Base-by-base conservation (phyloP, 176 grass and related monocot species). In the Oropetium thomaeum region DNA sequence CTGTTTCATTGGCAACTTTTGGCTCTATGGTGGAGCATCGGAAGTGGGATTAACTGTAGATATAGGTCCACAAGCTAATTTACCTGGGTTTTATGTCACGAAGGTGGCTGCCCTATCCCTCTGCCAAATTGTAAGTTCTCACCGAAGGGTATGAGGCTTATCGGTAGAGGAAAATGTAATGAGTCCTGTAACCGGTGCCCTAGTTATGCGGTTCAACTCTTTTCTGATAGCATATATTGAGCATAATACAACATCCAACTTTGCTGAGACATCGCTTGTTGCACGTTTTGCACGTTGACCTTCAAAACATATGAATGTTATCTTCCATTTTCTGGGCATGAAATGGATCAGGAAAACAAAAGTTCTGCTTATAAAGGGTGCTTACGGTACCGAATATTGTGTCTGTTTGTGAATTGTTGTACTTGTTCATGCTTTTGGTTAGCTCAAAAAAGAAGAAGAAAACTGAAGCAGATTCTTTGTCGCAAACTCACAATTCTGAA, bases 61-160 rank as follows among this genome's bases (percentile, higher is more conserved):
- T 85, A 90, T 71, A 85, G 79, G 70, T 75, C 45, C 65, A 82
- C 67, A 74, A 71, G 76, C 67, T 72, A 82, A 62, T 75, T 73
- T 75, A 54, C 74, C 15, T n/a, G 84, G 87, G 71, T 5, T 66
- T 69, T 55, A 73, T 61, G 84, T 76, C 79, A 84, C 87, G 57
- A 93, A 93, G 91, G 91, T 90, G 87, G 78, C 84, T 80, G 65
- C 79, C 84, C 75, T 65, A 72, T 10, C 22, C 78, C 70, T 67
- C 72, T 87, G 54, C 39, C 23, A 84, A 79, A 47, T 59, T 66
- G 37, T 55, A 93, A 77, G 84, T 64, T 75, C 87, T 93, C 74
- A 32, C 87, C 84, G 30, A 89, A 92, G 90, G 87, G 86, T 34
- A 62, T 59, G 70, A 71, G 61, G 33, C 75, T 83, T 77, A 69